Evolutionary conservation across 805 yeast species (phyloP).

Genomic region (Candida xiaguanensis): DNA sequence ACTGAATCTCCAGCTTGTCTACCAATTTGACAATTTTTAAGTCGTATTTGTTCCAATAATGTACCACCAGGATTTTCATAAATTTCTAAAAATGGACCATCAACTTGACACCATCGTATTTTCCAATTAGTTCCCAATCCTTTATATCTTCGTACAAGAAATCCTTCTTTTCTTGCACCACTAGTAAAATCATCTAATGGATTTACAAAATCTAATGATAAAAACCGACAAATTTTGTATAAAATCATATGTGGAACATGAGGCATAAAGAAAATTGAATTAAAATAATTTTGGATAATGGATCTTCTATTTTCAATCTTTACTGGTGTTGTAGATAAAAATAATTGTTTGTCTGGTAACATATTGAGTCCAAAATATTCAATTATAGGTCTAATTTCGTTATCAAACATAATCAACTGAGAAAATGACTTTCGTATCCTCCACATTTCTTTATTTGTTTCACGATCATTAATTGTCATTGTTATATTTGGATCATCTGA

Average conservation of each 20-base stretch:
- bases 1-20: constrained; percentile 42
- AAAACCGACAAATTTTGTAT: constrained; percentile 55
- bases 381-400: constrained; percentile 48
- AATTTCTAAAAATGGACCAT: constrained; percentile 54
- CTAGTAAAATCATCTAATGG: constrained; percentile 50
- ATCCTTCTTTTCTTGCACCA: constrained; percentile 62
- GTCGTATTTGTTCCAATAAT: constrained; percentile 47
- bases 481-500: constrained; percentile 58
- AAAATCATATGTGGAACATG: constrained; percentile 53
- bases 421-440: constrained; percentile 60
- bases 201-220: constrained; percentile 65
- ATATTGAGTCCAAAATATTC: constrained; percentile 55
- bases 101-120: constrained; percentile 63
- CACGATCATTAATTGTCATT: constrained; percentile 61
- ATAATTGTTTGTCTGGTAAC: constrained; percentile 62
- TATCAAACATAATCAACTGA: constrained; percentile 61
- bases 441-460: constrained; percentile 67
- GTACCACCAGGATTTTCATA: constrained; percentile 57
- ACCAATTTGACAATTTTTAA: constrained; percentile 54
- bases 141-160: constrained; percentile 58
- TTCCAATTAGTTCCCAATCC: constrained; percentile 67
- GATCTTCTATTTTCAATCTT: constrained; percentile 61
- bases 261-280: constrained; percentile 52
- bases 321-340: constrained; percentile 55
- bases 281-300: constrained; percentile 56